These are phyloP conservation scores for Cyberlindnera xishuangbannaensis DNA, from an alignment of 805 yeast genomes.

Conservation along the genomic window DNA sequence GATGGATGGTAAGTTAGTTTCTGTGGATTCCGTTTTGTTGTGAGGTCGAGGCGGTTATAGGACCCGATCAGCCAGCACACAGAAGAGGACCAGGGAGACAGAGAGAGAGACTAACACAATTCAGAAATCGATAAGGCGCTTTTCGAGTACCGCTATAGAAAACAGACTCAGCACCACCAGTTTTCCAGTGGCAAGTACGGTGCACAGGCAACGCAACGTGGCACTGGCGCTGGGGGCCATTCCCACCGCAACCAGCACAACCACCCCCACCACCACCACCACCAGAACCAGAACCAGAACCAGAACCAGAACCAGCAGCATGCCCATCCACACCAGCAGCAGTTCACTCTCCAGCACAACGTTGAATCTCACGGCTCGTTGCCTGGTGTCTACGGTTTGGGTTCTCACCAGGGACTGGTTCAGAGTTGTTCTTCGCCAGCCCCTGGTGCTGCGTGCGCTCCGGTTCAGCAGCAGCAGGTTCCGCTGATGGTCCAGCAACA, in stretches of 20 bases:
- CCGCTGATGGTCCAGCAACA: slow-evolving; percentile 1
- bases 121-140: slow-evolving; percentile 22
- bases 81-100: no score
- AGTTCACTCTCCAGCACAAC: no score
- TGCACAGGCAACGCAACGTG: neutral
- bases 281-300: neutral
- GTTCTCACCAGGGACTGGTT: neutral
- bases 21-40: neutral
- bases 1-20: slow-evolving; percentile 14
- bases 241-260: slow-evolving; percentile 1
- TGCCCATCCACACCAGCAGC: neutral
- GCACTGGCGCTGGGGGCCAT: neutral
- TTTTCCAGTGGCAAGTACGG: slow-evolving; percentile 4
- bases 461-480: slow-evolving; percentile 3
- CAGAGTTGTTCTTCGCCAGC: slow-evolving; percentile 2
- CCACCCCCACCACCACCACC: slow-evolving; percentile 1
- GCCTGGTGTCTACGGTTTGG: no score
- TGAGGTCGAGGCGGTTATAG: no score
- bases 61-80: no score
- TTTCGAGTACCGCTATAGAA: slow-evolving; percentile 21
- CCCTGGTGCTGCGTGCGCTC: slow-evolving; percentile 2
- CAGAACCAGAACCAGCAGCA: slow-evolving; percentile 2
- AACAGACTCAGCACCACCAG: slow-evolving; percentile 9
- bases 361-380: no score
- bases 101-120: neutral